Evolutionary conservation across 139 green algal genomes (phyloP).

Genomic region (Gonium pectorale): DNA sequence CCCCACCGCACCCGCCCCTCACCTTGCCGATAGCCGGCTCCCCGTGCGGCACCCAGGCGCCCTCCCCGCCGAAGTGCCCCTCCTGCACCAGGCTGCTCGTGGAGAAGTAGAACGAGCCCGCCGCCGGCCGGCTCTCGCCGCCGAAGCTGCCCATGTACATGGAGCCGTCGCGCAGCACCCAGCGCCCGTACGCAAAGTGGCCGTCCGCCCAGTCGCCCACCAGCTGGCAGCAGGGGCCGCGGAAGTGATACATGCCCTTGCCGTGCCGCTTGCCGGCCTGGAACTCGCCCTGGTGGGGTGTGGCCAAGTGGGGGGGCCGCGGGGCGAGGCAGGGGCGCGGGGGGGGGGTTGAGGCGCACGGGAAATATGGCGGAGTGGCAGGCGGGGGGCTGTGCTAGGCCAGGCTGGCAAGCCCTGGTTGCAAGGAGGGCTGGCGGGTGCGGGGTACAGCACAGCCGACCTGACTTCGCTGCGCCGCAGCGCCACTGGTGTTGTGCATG

Average conservation of each 20-base stretch:
- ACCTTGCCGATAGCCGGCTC: constrained; percentile 39
- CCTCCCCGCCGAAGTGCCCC: constrained; percentile 31
- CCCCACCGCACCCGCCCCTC: not conserved
- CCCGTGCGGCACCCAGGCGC: constrained; percentile 24
- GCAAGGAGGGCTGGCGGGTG: too few species aligned
- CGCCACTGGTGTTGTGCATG: too few species aligned
- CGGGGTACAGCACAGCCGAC: too few species aligned
- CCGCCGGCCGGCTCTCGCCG: not conserved
- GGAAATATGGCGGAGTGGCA: too few species aligned
- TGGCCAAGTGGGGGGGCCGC: not conserved
- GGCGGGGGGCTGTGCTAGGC: too few species aligned
- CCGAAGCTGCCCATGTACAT: constrained; percentile 59
- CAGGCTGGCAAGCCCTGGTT: too few species aligned
- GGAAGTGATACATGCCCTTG: constrained; percentile 64
- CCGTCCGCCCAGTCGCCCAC: constrained; percentile 61
- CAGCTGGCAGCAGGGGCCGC: constrained; percentile 56
- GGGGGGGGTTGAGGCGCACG: not conserved
- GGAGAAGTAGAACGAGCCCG: constrained; percentile 36
- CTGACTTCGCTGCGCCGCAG: too few species aligned
- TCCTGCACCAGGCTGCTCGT: constrained; percentile 38
- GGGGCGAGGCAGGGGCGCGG: not conserved
- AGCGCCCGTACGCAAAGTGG: constrained; percentile 50
- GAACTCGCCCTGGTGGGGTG: constrained; percentile 57
- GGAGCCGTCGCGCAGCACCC: constrained; percentile 57
- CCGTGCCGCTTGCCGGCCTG: constrained; percentile 57